Base-by-base conservation (phyloP, 1,284 basidiomycete species). In the Caloboletus firmus region DNA sequence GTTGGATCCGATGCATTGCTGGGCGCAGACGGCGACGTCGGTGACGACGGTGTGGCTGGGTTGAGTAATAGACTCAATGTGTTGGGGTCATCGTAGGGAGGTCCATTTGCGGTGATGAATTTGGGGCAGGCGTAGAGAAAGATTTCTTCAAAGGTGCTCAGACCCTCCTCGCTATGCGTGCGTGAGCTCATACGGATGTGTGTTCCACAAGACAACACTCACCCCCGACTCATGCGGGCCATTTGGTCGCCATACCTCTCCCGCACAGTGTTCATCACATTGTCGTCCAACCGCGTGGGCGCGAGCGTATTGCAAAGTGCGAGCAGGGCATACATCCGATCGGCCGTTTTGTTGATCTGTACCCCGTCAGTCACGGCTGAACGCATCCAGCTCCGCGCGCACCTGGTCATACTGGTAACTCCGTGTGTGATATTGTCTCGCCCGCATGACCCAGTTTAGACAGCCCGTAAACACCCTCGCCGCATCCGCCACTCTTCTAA, bases 331-430 rank as follows among this genome's bases (percentile, higher is more conserved):
- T 98, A 97, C 95, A 98, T 99, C 49, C 96, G 79, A 72, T 99
- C 96, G 10, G 93, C 95, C 28, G 91, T 95, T 79, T 98, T 98
- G 79, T 89, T 95, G 74, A 99, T 97, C 90, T 93, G 62, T 35
- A 8, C 18, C 24, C 2, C 1, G 42, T 54, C 49, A 63, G 36
- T 49, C 12, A 32, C 45, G 11, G n/a, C 17, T 1, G 12, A 13
- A 32, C 11, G 10, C 13, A 20, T 15, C 47, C 17, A 18, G 10
- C 43, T 32, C 6, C 17, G 1, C 9, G 64, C 77, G 45, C 49
- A 89, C 91, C 78, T 96, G 94, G 66, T 98, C 95, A 67, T 97
- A 97, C 72, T 98, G 95, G 72, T 97, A 97, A 69, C 90, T 93
- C 59, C 95, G 79, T 7, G 94, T 97, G 76, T 98, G 95, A 74